A percentile compares a stretch with the other conserved stretches of the same genome.
These are phyloP conservation scores for Yarrowia osloensis DNA, from an alignment of 805 yeast species.

Conservation along the genomic window DNA sequence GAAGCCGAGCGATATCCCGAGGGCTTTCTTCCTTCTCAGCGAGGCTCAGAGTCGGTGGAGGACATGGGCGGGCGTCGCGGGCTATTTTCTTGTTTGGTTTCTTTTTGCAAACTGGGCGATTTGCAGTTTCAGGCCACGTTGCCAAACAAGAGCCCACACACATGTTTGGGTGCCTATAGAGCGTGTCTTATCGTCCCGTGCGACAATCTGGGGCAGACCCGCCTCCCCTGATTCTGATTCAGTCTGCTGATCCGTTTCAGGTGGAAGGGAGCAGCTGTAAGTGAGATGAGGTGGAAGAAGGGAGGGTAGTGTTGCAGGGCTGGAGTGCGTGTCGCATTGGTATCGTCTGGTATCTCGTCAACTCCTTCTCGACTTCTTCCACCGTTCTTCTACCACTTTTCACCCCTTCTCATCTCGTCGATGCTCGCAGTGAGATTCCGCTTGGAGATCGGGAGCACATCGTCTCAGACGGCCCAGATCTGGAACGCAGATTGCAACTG, in stretches of 20 bases:
- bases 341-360: too few relatives aligned
- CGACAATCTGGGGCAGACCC: constrained; percentile 25
- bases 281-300: too few relatives aligned
- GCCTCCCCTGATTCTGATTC: constrained; percentile 24
- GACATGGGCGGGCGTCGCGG: background rate
- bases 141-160: background rate
- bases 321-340: too few relatives aligned
- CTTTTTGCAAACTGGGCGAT: background rate
- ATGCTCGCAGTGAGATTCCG: background rate
- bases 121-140: background rate
- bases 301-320: too few relatives aligned
- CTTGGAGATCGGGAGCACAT: background rate
- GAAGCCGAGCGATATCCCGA: background rate
- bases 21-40: too few relatives aligned
- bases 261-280: too few relatives aligned
- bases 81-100: background rate
- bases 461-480: background rate
- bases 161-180: background rate
- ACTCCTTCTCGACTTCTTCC: too few relatives aligned
- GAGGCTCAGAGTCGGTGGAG: too few relatives aligned
- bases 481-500: background rate
- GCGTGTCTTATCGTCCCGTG: constrained; percentile 20
- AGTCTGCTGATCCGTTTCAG: background rate
- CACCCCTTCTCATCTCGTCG: background rate
- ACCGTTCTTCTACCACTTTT: too few relatives aligned